Percentiles rank a stretch among this genome's conserved stretches.
phyloP scores from a whole-genome alignment of 2,329 filamentous ascomycete genomes.

The Hypoxylon sp. region DNA sequence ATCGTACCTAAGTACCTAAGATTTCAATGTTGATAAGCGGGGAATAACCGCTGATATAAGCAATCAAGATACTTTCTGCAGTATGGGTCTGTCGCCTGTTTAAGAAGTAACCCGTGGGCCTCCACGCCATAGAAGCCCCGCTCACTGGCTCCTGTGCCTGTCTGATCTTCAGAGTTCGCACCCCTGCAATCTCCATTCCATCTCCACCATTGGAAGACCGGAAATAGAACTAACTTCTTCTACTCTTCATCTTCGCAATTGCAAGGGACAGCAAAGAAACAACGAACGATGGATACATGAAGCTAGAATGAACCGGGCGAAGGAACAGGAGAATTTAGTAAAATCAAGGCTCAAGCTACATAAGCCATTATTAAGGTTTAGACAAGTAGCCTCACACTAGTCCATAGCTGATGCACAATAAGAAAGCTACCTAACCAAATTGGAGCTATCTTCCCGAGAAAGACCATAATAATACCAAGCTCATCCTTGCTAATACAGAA shows the following conservation, averaged over 20 bases:
- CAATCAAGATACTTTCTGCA: too few species aligned
- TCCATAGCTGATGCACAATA: too few species aligned
- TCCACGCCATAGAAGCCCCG: too few species aligned
- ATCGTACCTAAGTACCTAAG: too few species aligned
- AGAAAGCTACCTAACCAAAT: conserved; percentile 24
- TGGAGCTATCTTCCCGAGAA: conserved; percentile 25
- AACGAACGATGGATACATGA: too few species aligned
- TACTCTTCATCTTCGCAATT: too few species aligned
- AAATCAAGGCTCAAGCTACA: conserved; percentile 12
- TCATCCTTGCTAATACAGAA: conserved; percentile 25
- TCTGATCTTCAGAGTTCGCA: conserved; percentile 34
- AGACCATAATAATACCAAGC: conserved; percentile 15
- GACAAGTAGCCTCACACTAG: too few species aligned
- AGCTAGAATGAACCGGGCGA: conserved; percentile 4
- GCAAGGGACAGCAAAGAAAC: too few species aligned
- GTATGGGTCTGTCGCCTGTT: too few species aligned
- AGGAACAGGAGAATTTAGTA: conserved; percentile 19
- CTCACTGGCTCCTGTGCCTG: conserved; percentile 25
- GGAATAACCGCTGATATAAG: too few species aligned
- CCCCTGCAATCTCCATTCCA: conserved; percentile 35
- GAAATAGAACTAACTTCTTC: conserved; percentile 21
- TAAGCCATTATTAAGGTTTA: too few species aligned
- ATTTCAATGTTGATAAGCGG: conserved; percentile 17
- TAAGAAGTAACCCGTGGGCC: too few species aligned
- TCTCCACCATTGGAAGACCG: conserved; percentile 20